Evolutionary conservation across 495 filamentous ascomycete genomes (phyloP), one percentile per base, ranked within the genome.

Genomic region (Penicillium ochrochloron): DNA sequence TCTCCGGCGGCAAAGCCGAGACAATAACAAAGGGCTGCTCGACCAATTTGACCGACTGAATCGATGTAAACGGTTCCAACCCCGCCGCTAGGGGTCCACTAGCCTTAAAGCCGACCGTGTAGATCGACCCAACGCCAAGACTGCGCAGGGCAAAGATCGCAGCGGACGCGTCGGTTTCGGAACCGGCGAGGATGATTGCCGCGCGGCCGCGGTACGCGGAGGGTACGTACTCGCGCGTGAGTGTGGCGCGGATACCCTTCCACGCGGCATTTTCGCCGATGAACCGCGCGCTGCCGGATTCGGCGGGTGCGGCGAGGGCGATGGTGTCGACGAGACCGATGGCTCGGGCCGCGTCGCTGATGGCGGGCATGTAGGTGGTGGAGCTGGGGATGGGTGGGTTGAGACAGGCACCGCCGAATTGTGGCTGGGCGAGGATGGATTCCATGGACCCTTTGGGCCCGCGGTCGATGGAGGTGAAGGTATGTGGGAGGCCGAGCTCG

Each of bases 241-340:
- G 78, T 1, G 90, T 93, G 34, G 89, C 89, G 34, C 91, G 82
- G 55, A 95, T 93, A 10, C 90, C 91, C 68, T 92, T 92, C 91
- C 91, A 94, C 4, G 86, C 88, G 31, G 90, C 87, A 58, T 94
- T 95, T 66, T 94, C 90, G 52, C 92, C 89, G 19, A 93, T 73
- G 35, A 93, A 83, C 8, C 79, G 25, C 73, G 82, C 60, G 72
- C 76, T 61, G n/a, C 35, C 57, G 8, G 75, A 60, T 21, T 60
- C 65, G 33, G 34, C 51, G 4, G 62, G 51, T 5, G 79, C 67
- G 44, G 83, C 84, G 37, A 91, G 83, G 21, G 91, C 83, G 57
- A 95, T 90, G 8, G 91, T 94, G 74, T 95, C 91, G 46, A 94
- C 83, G 66, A 91, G 84, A 10, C 91, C 91, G 62, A 92, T 93